Percentiles rank a stretch among this genome's conserved stretches.
Conservation (phyloP, 2,329 filamentous ascomycete genomes). For the Penicillium crustosum region DNA sequence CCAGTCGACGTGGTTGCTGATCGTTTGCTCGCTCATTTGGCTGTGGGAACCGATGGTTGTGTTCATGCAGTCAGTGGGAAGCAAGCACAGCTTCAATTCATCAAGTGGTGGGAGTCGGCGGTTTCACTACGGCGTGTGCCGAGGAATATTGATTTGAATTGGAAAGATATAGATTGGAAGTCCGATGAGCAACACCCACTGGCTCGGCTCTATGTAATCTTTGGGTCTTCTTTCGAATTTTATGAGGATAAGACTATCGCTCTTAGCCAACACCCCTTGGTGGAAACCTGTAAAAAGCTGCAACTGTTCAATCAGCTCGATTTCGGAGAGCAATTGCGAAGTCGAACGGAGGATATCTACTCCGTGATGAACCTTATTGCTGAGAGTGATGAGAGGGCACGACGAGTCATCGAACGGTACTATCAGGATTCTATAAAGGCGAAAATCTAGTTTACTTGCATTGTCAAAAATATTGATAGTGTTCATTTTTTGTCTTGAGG, state of each 20-base stretch:
- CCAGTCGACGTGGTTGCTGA: neutral
- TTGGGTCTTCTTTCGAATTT: neutral
- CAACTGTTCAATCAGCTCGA: neutral
- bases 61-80: neutral
- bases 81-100: neutral
- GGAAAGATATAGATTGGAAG: neutral
- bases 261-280: neutral
- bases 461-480: neutral
- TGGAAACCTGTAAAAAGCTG: neutral
- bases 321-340: neutral
- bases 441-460: no score
- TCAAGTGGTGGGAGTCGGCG: neutral
- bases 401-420: neutral
- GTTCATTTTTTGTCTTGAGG: neutral
- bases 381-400: neutral
- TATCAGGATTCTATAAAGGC: neutral
- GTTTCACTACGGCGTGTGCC: neutral
- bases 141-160: neutral
- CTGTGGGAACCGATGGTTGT: neutral
- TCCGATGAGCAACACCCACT: neutral
- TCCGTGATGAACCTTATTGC: neutral
- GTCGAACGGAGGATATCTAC: neutral
- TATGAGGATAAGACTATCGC: neutral
- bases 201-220: neutral
- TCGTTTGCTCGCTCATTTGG: neutral